Conservation (phyloP, 1,284 basidiomycete species). For the Microbotryum lychnidis-dioicae region DNA sequence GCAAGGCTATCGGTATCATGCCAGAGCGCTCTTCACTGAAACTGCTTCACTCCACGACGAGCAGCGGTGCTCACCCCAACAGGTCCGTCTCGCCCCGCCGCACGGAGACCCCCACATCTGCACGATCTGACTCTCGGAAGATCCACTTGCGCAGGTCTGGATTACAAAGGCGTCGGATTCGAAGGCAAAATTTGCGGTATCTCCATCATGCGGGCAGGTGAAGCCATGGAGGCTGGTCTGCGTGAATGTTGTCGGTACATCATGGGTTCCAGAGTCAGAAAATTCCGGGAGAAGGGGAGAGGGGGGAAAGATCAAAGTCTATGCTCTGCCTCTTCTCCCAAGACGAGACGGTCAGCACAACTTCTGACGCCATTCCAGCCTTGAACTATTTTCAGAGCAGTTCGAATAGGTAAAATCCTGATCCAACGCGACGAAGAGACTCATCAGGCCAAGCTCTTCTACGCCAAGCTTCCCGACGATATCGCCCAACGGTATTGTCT, state of each 20-base stretch:
- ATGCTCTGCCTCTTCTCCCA: background rate
- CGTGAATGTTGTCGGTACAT: slow-evolving; percentile 69
- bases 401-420: slow-evolving; percentile 84
- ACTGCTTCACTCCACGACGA: no score
- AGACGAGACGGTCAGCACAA: background rate
- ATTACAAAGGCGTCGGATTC: slow-evolving; percentile 81
- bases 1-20: background rate
- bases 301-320: background rate
- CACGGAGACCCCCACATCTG: slow-evolving; percentile 15
- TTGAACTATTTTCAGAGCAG: slow-evolving; percentile 38
- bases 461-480: slow-evolving; percentile 79
- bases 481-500: slow-evolving; percentile 86
- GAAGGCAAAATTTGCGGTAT: slow-evolving; percentile 75
- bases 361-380: background rate
- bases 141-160: slow-evolving; percentile 50
- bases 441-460: slow-evolving; percentile 67
- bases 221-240: slow-evolving; percentile 55
- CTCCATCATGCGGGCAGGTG: slow-evolving; percentile 62
- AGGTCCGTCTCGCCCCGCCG: slow-evolving; percentile 34
- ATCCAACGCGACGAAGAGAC: slow-evolving; percentile 96
- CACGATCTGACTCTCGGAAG: background rate
- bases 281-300: no score
- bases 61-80: slow-evolving; percentile 63
- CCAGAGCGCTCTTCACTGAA: background rate
- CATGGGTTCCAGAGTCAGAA: slow-evolving; percentile 20